Conservation (phyloP, 2,329 filamentous ascomycete genomes). For the Madurella fahalii region DNA sequence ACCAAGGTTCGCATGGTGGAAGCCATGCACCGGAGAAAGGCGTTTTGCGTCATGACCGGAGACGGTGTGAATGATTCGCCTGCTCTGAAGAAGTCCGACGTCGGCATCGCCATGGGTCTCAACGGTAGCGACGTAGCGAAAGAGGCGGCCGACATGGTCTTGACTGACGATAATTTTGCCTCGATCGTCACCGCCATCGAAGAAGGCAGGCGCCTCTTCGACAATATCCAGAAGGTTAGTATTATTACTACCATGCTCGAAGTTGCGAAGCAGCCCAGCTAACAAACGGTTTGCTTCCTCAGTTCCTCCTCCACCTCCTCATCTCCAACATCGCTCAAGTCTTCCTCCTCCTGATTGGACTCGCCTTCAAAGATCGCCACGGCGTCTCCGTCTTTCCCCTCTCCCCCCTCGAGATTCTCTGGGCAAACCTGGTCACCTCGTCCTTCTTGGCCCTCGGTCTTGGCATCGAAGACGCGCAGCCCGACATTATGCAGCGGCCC, state of each 20-base stretch:
- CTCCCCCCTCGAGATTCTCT: conserved; percentile 69
- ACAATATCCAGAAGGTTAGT: conserved; percentile 68
- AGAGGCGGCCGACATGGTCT: conserved; percentile 89
- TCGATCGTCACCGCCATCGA: conserved; percentile 71
- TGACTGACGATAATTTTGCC: conserved; percentile 85
- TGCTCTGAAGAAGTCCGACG: conserved; percentile 93
- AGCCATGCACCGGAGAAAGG: conserved; percentile 63
- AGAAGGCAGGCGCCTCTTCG: conserved; percentile 65
- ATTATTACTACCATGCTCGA: not conserved
- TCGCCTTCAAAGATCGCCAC: conserved; percentile 61
- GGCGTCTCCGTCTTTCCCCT: conserved; percentile 64
- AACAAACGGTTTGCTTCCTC: not conserved
- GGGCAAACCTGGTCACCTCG: conserved; percentile 72
- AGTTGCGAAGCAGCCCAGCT: conserved; percentile 24
- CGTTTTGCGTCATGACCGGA: conserved; percentile 88
- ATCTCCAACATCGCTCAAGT: conserved; percentile 70
- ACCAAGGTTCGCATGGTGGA: conserved; percentile 75
- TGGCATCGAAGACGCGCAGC: conserved; percentile 64
- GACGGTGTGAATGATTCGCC: conserved; percentile 98
- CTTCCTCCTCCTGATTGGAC: conserved; percentile 62
- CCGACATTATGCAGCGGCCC: conserved; percentile 63
- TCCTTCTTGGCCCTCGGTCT: conserved; percentile 68
- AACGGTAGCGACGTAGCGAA: conserved; percentile 97
- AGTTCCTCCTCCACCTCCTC: conserved; percentile 62
- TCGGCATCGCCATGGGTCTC: conserved; percentile 94